Evolutionary conservation across 768 basidiomycete genomes (phyloP).

Genomic region (Mycena crocata): DNA sequence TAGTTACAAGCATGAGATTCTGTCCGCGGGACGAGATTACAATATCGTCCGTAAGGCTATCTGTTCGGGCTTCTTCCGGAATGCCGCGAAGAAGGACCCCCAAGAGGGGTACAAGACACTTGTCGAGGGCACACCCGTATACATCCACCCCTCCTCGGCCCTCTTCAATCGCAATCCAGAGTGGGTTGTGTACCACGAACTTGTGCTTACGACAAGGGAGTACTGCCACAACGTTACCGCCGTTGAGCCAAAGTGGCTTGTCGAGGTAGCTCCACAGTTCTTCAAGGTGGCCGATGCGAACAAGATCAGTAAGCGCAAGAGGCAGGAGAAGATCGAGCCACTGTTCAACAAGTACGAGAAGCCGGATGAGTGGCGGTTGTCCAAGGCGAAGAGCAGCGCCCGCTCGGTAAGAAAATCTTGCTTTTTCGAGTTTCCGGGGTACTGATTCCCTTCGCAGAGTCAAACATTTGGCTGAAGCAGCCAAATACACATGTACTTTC

Average conservation of each 20-base stretch:
- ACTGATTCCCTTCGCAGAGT: conserved; percentile 59
- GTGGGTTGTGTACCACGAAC: conserved; percentile 95
- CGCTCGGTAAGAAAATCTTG: conserved; percentile 59
- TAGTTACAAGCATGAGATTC: conserved; percentile 96
- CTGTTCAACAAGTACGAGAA: conserved; percentile 96
- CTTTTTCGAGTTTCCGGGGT: conserved; percentile 2
- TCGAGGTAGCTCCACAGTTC: conserved; percentile 97
- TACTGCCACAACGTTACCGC: conserved; percentile 95
- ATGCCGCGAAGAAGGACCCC: conserved; percentile 98
- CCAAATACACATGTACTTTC: neutral
- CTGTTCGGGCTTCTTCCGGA: conserved; percentile 97
- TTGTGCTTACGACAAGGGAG: conserved; percentile 96
- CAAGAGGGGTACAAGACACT: conserved; percentile 99
- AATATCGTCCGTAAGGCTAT: conserved; percentile 95
- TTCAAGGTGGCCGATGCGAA: conserved; percentile 98
- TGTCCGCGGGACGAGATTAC: conserved; percentile 92
- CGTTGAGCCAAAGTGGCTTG: conserved; percentile 98
- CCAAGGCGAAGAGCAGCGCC: conserved; percentile 91
- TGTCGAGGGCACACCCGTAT: conserved; percentile 98
- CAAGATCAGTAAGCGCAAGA: conserved; percentile 97
- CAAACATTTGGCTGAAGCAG: conserved; percentile 87
- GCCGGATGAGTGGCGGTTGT: conserved; percentile 93
- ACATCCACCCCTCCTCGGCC: conserved; percentile 97
- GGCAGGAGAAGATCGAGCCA: conserved; percentile 96
- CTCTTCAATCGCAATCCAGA: conserved; percentile 97